phyloP scores from a whole-genome alignment of 2,329 filamentous ascomycete genomes.

The Fusarium sp. region DNA sequence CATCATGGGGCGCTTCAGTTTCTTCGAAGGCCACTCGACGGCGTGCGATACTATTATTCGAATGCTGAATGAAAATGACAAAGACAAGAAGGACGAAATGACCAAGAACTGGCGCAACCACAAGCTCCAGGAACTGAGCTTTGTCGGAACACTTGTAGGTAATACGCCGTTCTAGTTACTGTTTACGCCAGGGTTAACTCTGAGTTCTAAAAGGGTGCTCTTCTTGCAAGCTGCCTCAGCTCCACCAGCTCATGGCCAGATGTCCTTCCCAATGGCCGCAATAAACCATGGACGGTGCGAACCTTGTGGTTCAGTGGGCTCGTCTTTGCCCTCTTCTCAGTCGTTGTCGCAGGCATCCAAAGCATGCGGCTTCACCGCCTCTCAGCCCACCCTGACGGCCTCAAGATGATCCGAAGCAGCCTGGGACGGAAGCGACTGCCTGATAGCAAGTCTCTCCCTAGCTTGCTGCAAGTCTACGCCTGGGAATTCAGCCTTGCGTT shows the following conservation, averaged over 20 bases:
- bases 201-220: constrained; percentile 4
- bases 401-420: constrained; percentile 9
- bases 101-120: constrained; percentile 26
- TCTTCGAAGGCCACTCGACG: constrained; percentile 9
- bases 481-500: constrained; percentile 28
- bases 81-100: constrained; percentile 12
- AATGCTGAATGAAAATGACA: constrained; percentile 21
- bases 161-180: fast-evolving
- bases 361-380: constrained; percentile 26
- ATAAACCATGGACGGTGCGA: constrained; percentile 18
- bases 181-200: not conserved
- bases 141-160: constrained; percentile 27
- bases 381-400: constrained; percentile 16
- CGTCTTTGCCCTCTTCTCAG: constrained; percentile 22
- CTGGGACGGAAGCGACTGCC: constrained; percentile 6
- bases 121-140: constrained; percentile 18
- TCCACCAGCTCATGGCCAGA: constrained; percentile 22
- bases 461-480: constrained; percentile 15
- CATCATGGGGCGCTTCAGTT: constrained; percentile 6
- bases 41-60: constrained; percentile 14
- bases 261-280: constrained; percentile 14
- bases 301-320: constrained; percentile 14
- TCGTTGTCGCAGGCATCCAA: constrained; percentile 14
- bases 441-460: not conserved
- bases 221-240: constrained; percentile 25